Base-by-base conservation (phyloP, 768 basidiomycete genomes). In the Phallus indusiatus region DNA sequence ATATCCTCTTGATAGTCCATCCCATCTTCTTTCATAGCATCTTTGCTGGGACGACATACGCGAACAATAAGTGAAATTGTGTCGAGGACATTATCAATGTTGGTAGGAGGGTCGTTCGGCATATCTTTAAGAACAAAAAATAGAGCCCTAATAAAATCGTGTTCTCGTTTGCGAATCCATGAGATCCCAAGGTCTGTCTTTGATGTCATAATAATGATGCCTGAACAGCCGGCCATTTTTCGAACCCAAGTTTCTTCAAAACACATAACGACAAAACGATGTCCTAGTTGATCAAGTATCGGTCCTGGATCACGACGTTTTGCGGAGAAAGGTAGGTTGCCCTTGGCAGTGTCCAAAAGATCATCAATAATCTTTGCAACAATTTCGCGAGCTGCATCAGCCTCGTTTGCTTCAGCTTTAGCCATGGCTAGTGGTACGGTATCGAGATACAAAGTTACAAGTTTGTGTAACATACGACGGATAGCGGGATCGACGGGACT, bases 71-170 rank as follows among this genome's bases (percentile, higher is more conserved):
- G 77, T 53, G 78, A 77, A 51, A 98, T 76, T n/a, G 90, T 84
- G 57, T 88, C 83, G 8, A 84, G 75, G 18, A 95, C 88, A 51
- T 87, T 82, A 34, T 85, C 81, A 24, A 91, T 82, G 63, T 94
- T 84, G 6, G 83, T 81, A 16, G 94, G 90, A 20, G 94, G 78
- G 65, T 97, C 94, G 63, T 82, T 81, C 0, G 95, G 94, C 66
- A 96, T 87, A 67, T 98, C 95, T 68, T 98, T 96, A 52, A 99
- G 76, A 61, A 94, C 86, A 66, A 93, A 91, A 33, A 97, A 76
- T 22, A 98, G 78, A 5, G 89, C 92, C 54, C 94, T 88, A 55
- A 93, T 82, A 62, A 96, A 82, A 63, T 98, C 95, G 33, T 90
- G 78, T 69, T 95, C 90, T 52, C 92, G 85, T 56, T 94, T 90